Conservation (phyloP, 2,329 filamentous ascomycete genomes). For the Penicillium rolfsii region DNA sequence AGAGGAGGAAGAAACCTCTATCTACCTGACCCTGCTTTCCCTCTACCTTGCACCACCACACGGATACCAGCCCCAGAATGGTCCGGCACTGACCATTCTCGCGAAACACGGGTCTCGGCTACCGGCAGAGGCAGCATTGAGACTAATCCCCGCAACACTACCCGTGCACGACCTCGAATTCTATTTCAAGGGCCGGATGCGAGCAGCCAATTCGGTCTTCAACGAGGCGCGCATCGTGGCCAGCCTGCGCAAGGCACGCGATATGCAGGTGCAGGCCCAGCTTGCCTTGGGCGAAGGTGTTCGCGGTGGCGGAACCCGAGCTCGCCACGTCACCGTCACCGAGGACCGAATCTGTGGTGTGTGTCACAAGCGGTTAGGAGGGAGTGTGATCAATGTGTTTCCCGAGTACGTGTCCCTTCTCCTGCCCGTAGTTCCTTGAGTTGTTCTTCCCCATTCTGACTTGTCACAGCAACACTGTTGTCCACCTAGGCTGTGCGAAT, state of each 20-base stretch:
- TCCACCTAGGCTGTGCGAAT: slow-evolving; percentile 78
- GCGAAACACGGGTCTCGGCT: slow-evolving; percentile 89
- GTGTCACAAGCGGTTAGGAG: slow-evolving; percentile 89
- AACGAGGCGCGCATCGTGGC: slow-evolving; percentile 80
- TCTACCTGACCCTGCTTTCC: slow-evolving; percentile 88
- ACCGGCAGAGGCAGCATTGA: slow-evolving; percentile 81
- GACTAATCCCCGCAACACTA: slow-evolving; percentile 79
- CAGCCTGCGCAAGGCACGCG: slow-evolving; percentile 75
- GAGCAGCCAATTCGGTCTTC: slow-evolving; percentile 78
- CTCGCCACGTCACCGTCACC: slow-evolving; percentile 73
- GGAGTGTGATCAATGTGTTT: slow-evolving; percentile 86
- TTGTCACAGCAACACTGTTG: slow-evolving; percentile 57
- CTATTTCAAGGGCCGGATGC: slow-evolving; percentile 90
- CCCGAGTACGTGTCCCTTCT: slow-evolving; percentile 66
- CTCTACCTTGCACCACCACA: slow-evolving; percentile 83
- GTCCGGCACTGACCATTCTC: slow-evolving; percentile 82
- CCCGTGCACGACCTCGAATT: slow-evolving; percentile 78
- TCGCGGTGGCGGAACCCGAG: slow-evolving; percentile 57
- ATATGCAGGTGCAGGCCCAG: slow-evolving; percentile 73
- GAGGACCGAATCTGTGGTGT: slow-evolving; percentile 90
- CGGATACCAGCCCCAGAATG: slow-evolving; percentile 71
- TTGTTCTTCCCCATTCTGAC: slow-evolving; percentile 22
- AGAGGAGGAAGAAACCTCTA: slow-evolving; percentile 68
- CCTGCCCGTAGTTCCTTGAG: background rate
- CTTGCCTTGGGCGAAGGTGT: slow-evolving; percentile 72